Base-by-base conservation (phyloP, 1,284 basidiomycete species). In the Inonotus obliquus region DNA sequence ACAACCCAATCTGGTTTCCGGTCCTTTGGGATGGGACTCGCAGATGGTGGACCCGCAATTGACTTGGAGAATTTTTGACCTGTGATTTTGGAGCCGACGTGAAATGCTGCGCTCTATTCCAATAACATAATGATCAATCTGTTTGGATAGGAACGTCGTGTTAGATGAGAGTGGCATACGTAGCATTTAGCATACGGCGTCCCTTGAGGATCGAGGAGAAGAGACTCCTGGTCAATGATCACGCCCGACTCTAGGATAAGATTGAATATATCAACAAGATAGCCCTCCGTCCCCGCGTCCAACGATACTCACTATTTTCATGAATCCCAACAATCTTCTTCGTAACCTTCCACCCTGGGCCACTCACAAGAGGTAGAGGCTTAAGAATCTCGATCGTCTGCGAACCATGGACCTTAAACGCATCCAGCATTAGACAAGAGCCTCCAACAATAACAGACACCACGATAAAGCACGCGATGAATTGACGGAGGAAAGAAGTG, bases 341-440 rank as follows among this genome's bases (percentile, higher is more conserved):
- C 66, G 76, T 83, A 69, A 82, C 79, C 69, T 77, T 87, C 87
- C 84, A 92, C 6, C 85, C 87, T 17, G 78, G 74, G 4, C 86
- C 87, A 67, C 84, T 87, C 32, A 83, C 82, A 0, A 79, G 71
- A 1, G 88, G 90, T 47, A 91, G 74, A 27, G 84, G 82, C 71
- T 84, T 87, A 59, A 92, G 69, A 39, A 90, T 78, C 70, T 92
- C 84, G 57, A 92, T 86, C 10, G 84, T 84, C 70, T 91, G 89
- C 4, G 82, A 82, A 7, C 76, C 90, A 67, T 92, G 90, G 1
- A 91, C 83, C 88, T 89, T 9, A 32, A 32, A 32, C 32, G 9
- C 32, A 32, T 32, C 9, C 32, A 9, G 4, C 32, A 32, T 32
- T 32, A 32, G 32, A 4, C 9, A 32, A 32, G 4, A 9, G 4